A percentile compares a stretch with the other conserved stretches of the same genome.
These are phyloP conservation scores for Akebia trifoliata DNA, from an alignment of 164 flowering plant genomes.

Conservation along the genomic window DNA sequence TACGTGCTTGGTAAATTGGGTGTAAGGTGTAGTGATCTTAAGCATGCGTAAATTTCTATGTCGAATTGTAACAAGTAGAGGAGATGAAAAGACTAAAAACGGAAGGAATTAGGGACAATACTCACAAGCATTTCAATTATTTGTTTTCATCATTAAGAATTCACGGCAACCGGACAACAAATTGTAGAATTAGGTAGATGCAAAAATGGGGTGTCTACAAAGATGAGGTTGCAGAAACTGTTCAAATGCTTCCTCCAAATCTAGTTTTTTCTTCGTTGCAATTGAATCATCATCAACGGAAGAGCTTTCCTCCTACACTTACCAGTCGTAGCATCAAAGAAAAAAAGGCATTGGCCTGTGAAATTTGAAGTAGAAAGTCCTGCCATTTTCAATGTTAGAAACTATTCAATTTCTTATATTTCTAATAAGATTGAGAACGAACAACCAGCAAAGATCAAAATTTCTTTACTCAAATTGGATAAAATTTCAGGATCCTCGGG, in stretches of 20 bases:
- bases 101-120: no score
- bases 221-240: constrained; percentile 40
- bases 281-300: constrained; percentile 40
- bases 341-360: constrained; percentile 74
- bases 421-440: constrained; percentile 40
- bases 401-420: constrained; percentile 4
- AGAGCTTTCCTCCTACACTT: constrained; percentile 50
- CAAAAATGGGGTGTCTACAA: no score
- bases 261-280: constrained; percentile 24
- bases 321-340: constrained; percentile 92
- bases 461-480: constrained; percentile 40
- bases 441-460: constrained; percentile 37
- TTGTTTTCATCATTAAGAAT: no score
- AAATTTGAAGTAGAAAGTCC: constrained; percentile 53
- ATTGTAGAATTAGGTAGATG: no score
- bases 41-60: no score
- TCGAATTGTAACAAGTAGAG: no score
- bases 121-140: no score
- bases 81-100: no score
- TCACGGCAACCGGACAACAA: no score
- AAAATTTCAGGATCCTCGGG: constrained; percentile 34
- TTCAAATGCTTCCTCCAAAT: constrained; percentile 50
- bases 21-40: no score
- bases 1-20: no score
- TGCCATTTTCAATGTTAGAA: constrained; percentile 19